Percentiles rank a stretch among this genome's conserved stretches.
phyloP scores from a whole-genome alignment of 352 stramenopile species.

The Labyrinthula sp. region DNA sequence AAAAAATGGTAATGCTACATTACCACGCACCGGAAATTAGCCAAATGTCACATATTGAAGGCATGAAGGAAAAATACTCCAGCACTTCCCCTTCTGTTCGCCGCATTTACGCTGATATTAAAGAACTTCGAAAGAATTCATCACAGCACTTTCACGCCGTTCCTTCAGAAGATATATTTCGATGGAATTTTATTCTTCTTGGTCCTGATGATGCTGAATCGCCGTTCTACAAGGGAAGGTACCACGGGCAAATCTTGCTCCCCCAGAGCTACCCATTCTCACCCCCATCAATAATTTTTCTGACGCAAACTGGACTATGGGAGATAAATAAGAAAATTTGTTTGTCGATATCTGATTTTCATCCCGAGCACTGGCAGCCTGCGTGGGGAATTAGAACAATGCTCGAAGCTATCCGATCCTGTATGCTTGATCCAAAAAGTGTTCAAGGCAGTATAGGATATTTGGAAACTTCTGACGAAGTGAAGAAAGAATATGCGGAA shows the following conservation, averaged over 20 bases:
- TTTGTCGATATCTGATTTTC: slow-evolving; percentile 82
- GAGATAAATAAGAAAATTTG: slow-evolving; percentile 94
- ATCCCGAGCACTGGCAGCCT: slow-evolving; percentile 89
- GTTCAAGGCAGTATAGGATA: slow-evolving; percentile 21
- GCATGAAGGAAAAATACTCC: no score
- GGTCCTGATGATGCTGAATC: slow-evolving; percentile 75
- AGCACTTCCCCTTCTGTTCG: slow-evolving; percentile 32
- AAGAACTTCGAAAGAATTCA: no score
- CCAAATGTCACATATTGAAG: no score
- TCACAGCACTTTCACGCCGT: no score
- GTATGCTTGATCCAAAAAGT: slow-evolving; percentile 52
- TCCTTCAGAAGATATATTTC: slow-evolving; percentile 56
- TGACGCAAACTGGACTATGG: slow-evolving; percentile 87
- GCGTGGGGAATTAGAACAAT: slow-evolving; percentile 75
- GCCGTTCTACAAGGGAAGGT: slow-evolving; percentile 85
- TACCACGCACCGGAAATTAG: no score
- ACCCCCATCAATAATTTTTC: slow-evolving; percentile 88
- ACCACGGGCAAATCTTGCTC: slow-evolving; percentile 87
- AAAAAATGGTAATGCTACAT: no score
- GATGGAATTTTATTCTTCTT: slow-evolving; percentile 93
- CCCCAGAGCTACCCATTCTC: slow-evolving; percentile 79
- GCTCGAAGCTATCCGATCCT: slow-evolving; percentile 88
- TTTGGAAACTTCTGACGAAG: slow-evolving; percentile 15
- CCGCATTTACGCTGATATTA: slow-evolving; percentile 51
- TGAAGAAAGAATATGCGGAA: slow-evolving; percentile 5